Percentiles rank a stretch among this genome's conserved stretches.
Conservation (phyloP, 257 asterid genomes). For the Solanum neorickii region DNA sequence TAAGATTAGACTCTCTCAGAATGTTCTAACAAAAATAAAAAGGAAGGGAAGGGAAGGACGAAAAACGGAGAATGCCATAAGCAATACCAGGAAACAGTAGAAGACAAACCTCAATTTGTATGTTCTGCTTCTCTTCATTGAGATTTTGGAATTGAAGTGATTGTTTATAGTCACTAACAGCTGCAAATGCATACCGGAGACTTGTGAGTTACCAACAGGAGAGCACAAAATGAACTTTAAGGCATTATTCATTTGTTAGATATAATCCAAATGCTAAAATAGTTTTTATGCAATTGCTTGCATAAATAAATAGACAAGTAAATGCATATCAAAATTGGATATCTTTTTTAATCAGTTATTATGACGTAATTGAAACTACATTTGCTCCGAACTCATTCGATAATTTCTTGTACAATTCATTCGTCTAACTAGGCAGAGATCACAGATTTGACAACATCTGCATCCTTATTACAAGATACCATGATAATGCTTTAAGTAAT, state of each 20-base stretch:
- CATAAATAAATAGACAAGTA: neutral
- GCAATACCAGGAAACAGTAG: neutral
- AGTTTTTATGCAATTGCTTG: neutral
- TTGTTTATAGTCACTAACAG: conserved; percentile 88
- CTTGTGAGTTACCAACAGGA: neutral
- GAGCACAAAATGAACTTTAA: neutral
- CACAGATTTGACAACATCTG: neutral
- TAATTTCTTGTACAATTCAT: neutral
- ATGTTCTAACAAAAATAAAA: neutral
- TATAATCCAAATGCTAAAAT: neutral
- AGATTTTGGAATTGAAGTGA: conserved; percentile 92
- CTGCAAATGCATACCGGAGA: conserved; percentile 26
- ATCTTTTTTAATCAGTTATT: neutral
- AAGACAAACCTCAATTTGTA: conserved; percentile 75
- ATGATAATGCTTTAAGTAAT: neutral
- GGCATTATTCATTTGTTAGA: neutral
- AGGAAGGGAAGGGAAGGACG: neutral
- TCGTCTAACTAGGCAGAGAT: neutral
- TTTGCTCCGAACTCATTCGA: neutral
- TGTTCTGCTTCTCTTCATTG: conserved; percentile 94
- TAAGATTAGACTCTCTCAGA: neutral
- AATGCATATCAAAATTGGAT: neutral
- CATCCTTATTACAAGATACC: neutral
- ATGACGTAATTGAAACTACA: neutral
- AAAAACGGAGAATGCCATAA: neutral